These are phyloP conservation scores for Panellus pusillus DNA, from an alignment of 768 basidiomycete genomes.

Conservation along the genomic window DNA sequence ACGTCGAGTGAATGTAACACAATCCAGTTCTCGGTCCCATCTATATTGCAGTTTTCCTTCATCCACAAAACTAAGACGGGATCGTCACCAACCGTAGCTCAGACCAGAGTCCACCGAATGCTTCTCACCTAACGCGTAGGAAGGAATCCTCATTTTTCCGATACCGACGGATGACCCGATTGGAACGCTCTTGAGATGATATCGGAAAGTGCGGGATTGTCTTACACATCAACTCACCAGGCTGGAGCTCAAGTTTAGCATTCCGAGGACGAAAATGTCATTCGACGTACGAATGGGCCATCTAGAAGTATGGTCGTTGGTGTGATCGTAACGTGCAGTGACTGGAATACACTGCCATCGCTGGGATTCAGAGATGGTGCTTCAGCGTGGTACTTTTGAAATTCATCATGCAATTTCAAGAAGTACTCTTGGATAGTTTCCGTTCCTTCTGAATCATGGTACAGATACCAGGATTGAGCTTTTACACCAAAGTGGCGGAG, in stretches of 20 bases:
- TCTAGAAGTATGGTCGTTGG: slow-evolving; percentile 54
- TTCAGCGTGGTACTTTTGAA: slow-evolving; percentile 21
- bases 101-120: too few species aligned
- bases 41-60: slow-evolving; percentile 54
- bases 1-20: slow-evolving; percentile 44
- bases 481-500: slow-evolving; percentile 40
- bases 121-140: slow-evolving; percentile 49
- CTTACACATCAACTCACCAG: background rate
- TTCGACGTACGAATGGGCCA: slow-evolving; percentile 41
- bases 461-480: slow-evolving; percentile 28
- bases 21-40: slow-evolving; percentile 58
- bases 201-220: background rate
- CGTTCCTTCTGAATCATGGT: slow-evolving; percentile 19
- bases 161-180: slow-evolving; percentile 57
- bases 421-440: slow-evolving; percentile 35
- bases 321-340: slow-evolving; percentile 49
- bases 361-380: slow-evolving; percentile 28
- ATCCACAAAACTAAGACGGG: slow-evolving; percentile 48
- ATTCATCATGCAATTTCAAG: slow-evolving; percentile 26
- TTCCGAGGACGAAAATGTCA: background rate
- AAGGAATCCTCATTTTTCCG: slow-evolving; percentile 50
- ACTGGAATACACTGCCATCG: slow-evolving; percentile 40
- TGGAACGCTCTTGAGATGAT: slow-evolving; percentile 48
- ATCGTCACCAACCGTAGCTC: background rate
- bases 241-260: background rate